These are phyloP conservation scores for Globisporangium nodosum DNA, from an alignment of 352 stramenopile species.

Conservation along the genomic window DNA sequence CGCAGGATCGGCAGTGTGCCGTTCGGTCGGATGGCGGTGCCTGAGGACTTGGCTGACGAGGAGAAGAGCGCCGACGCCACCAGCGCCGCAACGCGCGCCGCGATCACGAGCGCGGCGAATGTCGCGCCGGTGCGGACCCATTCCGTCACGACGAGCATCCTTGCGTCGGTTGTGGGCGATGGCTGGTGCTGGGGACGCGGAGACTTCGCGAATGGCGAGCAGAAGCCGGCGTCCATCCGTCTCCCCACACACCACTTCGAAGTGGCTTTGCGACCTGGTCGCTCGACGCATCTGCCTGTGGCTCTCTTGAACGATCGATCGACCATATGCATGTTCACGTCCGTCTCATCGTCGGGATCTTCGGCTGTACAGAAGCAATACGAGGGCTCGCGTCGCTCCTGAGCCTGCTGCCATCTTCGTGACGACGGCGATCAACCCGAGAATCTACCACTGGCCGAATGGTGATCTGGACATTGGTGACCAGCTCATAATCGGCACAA, in stretches of 20 bases:
- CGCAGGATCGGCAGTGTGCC: slow-evolving; percentile 33
- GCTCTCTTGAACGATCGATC: no score
- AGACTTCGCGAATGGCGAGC: neutral
- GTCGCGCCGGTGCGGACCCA: slow-evolving; percentile 1
- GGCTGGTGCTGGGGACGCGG: neutral
- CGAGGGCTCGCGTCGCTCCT: no score
- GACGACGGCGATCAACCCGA: no score
- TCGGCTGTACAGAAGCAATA: no score
- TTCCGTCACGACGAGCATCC: neutral
- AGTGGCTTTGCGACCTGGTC: neutral
- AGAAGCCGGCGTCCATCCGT: neutral
- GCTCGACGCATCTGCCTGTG: neutral
- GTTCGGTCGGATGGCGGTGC: slow-evolving; percentile 4
- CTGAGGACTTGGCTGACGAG: neutral
- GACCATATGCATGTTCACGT: no score
- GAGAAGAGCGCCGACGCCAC: neutral
- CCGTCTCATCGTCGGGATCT: no score
- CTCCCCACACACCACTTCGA: neutral
- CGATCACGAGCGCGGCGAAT: neutral
- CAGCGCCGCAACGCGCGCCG: neutral
- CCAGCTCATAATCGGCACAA: no score
- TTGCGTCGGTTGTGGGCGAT: neutral
- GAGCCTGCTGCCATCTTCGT: no score
- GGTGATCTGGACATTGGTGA: no score
- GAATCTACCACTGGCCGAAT: no score